Percentiles rank a stretch among this genome's conserved stretches.
phyloP scores from a whole-genome alignment of 495 filamentous ascomycete species.

The Aspergillus panamensis region DNA sequence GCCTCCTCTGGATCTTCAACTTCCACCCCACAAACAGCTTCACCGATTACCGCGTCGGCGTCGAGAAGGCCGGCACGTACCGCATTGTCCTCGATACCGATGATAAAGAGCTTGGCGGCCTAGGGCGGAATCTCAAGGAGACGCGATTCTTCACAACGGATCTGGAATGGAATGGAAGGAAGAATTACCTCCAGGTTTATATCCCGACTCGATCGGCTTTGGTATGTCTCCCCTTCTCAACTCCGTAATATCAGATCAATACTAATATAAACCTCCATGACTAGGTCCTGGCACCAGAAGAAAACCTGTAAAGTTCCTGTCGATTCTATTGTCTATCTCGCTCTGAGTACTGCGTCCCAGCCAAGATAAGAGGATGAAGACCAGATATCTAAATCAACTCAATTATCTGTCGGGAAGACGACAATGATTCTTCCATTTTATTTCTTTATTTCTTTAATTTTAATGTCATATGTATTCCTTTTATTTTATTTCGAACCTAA shows the following conservation, averaged over 20 bases:
- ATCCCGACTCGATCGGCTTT: conserved; percentile 80
- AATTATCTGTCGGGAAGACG: no score
- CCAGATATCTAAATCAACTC: no score
- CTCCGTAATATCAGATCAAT: not conserved
- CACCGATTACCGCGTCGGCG: conserved; percentile 86
- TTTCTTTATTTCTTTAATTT: no score
- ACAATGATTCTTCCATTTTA: no score
- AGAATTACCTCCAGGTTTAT: conserved; percentile 91
- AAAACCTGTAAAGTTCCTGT: conserved; percentile 34
- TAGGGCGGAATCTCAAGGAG: conserved; percentile 67
- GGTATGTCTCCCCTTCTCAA: conserved; percentile 40
- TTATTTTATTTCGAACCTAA: no score
- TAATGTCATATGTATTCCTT: no score
- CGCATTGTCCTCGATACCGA: conserved; percentile 84
- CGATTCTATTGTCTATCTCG: not conserved
- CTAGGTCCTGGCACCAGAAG: conserved; percentile 52
- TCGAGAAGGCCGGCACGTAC: conserved; percentile 83
- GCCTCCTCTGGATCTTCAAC: conserved; percentile 92
- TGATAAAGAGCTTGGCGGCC: conserved; percentile 71
- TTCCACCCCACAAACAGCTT: conserved; percentile 87
- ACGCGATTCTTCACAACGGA: conserved; percentile 90
- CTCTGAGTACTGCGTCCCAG: no score
- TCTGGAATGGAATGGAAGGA: conserved; percentile 80
- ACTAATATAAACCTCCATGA: conserved; percentile 2
- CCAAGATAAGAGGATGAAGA: no score